Percentiles rank a stretch among this genome's conserved stretches.
Conservation (phyloP, 2,329 filamentous ascomycete species). For the Xylaria sp. region DNA sequence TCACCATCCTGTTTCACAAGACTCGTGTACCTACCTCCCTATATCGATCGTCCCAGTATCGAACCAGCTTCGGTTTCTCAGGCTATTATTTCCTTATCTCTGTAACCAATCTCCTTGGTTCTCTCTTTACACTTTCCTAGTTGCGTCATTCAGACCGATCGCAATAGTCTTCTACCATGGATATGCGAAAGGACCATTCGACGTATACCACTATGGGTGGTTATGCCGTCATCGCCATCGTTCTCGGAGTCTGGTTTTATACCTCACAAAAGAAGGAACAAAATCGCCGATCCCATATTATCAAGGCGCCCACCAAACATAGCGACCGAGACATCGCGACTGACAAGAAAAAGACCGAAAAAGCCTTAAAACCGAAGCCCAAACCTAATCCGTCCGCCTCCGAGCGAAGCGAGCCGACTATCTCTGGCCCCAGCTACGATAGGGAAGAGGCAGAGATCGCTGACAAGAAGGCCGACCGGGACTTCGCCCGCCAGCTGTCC, state of each 20-base stretch:
- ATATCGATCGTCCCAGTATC: constrained; percentile 19
- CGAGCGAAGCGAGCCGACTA: constrained; percentile 33
- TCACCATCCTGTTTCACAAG: constrained; percentile 32
- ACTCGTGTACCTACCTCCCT: constrained; percentile 22
- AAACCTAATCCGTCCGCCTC: constrained; percentile 49
- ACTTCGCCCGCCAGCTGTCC: constrained; percentile 80
- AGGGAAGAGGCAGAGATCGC: constrained; percentile 65
- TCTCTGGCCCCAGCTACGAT: constrained; percentile 54
- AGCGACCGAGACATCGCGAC: constrained; percentile 45
- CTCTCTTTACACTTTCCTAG: neutral
- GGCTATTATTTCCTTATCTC: constrained; percentile 16
- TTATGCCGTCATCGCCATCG: constrained; percentile 50
- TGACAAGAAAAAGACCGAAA: constrained; percentile 55
- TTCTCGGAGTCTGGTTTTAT: constrained; percentile 48
- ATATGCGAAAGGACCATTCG: constrained; percentile 44
- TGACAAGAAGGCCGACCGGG: constrained; percentile 67
- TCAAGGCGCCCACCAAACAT: constrained; percentile 43
- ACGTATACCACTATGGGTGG: constrained; percentile 52
- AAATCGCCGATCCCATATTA: constrained; percentile 38
- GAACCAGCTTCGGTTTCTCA: constrained; percentile 22
- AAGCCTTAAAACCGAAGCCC: constrained; percentile 50
- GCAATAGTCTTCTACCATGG: constrained; percentile 42
- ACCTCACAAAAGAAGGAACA: constrained; percentile 39
- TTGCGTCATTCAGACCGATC: constrained; percentile 1
- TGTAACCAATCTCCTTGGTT: constrained; percentile 5